phyloP scores from a whole-genome alignment of 2,329 filamentous ascomycete species.

The Fusarium sp. region DNA sequence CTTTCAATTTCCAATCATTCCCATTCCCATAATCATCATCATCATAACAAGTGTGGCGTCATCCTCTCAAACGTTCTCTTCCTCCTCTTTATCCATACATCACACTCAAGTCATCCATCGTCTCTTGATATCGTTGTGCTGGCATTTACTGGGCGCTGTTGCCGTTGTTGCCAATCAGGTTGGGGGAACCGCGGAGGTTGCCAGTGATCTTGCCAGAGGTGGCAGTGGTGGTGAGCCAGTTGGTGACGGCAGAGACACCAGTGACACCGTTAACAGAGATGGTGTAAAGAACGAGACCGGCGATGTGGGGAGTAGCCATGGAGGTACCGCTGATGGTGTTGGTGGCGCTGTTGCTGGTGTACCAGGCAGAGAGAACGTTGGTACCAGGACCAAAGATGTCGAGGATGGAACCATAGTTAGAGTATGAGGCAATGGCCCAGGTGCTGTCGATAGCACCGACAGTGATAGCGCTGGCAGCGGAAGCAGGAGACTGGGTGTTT shows the following conservation, averaged over 20 bases:
- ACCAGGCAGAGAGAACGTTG: slow-evolving; percentile 65
- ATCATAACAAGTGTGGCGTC: not conserved
- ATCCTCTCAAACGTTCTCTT: slow-evolving; percentile 5
- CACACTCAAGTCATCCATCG: slow-evolving; percentile 3
- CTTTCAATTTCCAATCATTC: not conserved
- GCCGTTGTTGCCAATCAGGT: slow-evolving; percentile 67
- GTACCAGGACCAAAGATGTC: slow-evolving; percentile 69
- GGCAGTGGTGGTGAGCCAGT: slow-evolving; percentile 59
- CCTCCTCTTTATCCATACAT: not conserved
- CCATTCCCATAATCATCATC: not conserved
- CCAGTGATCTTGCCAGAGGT: slow-evolving; percentile 60
- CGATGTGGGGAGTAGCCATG: slow-evolving; percentile 76
- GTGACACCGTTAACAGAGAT: slow-evolving; percentile 61
- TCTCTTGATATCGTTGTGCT: not conserved
- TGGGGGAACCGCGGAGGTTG: slow-evolving; percentile 59
- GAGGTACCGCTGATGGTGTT: slow-evolving; percentile 71
- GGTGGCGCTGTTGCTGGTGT: slow-evolving; percentile 59
- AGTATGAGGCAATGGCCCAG: slow-evolving; percentile 62
- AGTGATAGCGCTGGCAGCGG: slow-evolving; percentile 52
- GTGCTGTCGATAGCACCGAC: slow-evolving; percentile 56
- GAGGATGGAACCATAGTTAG: slow-evolving; percentile 65
- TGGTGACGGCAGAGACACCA: slow-evolving; percentile 56
- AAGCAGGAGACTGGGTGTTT: slow-evolving; percentile 52
- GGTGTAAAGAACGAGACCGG: slow-evolving; percentile 67
- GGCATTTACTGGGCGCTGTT: slow-evolving; percentile 48